Evolutionary conservation across 1,284 basidiomycete species (phyloP).

Genomic region (Violaceomyces palustris): DNA sequence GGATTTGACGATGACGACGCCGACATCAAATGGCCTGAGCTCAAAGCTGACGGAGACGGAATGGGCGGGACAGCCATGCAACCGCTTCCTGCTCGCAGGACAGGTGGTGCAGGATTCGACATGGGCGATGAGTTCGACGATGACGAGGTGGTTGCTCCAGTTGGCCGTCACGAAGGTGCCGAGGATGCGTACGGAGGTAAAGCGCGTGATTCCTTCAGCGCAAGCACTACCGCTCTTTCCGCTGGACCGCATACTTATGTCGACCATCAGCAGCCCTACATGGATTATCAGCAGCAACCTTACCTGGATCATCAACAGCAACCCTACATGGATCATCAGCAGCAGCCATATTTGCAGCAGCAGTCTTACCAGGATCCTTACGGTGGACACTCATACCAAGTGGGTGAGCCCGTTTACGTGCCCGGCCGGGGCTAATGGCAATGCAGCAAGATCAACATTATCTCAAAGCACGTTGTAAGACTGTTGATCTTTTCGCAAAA

Average conservation of each 20-base stretch:
- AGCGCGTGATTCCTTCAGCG: slow-evolving; percentile 24
- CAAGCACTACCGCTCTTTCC: slow-evolving; percentile 23
- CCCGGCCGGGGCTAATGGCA: too few relatives aligned
- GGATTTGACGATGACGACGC: slow-evolving; percentile 37
- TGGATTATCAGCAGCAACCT: too few relatives aligned
- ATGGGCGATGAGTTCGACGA: slow-evolving; percentile 48
- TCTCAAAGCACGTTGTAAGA: too few relatives aligned
- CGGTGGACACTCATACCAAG: too few relatives aligned
- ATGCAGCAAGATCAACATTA: too few relatives aligned
- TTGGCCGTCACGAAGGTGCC: slow-evolving; percentile 9
- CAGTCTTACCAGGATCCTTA: too few relatives aligned
- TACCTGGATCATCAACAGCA: too few relatives aligned
- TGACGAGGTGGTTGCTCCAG: slow-evolving; percentile 6
- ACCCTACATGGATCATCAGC: too few relatives aligned
- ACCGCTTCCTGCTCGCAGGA: slow-evolving; percentile 45
- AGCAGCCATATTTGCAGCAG: too few relatives aligned
- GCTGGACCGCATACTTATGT: slow-evolving; percentile 2
- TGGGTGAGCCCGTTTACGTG: too few relatives aligned
- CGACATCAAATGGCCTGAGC: slow-evolving; percentile 52
- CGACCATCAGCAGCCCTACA: too few relatives aligned
- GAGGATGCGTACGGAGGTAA: slow-evolving; percentile 7
- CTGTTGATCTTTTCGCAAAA: too few relatives aligned
- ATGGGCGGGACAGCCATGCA: slow-evolving; percentile 40
- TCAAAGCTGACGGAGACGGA: slow-evolving; percentile 40
- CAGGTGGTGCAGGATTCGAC: slow-evolving; percentile 49